Base-by-base conservation (phyloP, 164 flowering plant genomes). In the Macadamia tetraphylla region DNA sequence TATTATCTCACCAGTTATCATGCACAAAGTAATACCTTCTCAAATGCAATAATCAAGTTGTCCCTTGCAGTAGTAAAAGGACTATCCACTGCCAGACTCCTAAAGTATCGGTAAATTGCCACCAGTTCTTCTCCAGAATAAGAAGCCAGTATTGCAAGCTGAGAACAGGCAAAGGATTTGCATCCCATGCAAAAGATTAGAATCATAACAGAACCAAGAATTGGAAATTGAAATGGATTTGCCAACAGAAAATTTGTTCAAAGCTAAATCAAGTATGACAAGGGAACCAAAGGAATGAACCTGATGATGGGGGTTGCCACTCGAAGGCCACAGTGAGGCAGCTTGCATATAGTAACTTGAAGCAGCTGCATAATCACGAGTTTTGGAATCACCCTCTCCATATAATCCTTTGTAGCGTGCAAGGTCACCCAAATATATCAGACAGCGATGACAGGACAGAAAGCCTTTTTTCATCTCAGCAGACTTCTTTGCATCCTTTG, bases 301-400 rank as follows among this genome's bases (percentile, higher is more conserved):
- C 98, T 95, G 99, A 79, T 95, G 98, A 78, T 95, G 97, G 1
- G 99, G 98, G 63, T 95, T 92, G 63, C 99, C 99, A 82, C 87
- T 89, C 57, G 96, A 84, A 62, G 96, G 96, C 85, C 83, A 87
- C 43, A 90, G 77, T 15, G 93, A 83, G 69, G 96, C 84, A 70
- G 99, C 98, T 75, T 95, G 92, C 81, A 83, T 72, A 51, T 95
- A 95, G 82, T 90, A 95, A 76, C 97, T 87, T 58, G 94, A 95
- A 53, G 99, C 94, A 68, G 94, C 96, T 9, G 87, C 82, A 81
- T 82, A 89, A 73, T 95, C 98, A 30, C 94, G 85, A 60, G 73
- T 67, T 73, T 77, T 88, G 51, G 94, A 83, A 60, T 90, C 94
- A 52, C 87, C 87, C 63, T 95, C 99, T 46, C 91, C 99, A 86